Evolutionary conservation across 345 rosid genomes (phyloP), one percentile per base, ranked within the genome.

Genomic region (Euphorbia tirucalli): DNA sequence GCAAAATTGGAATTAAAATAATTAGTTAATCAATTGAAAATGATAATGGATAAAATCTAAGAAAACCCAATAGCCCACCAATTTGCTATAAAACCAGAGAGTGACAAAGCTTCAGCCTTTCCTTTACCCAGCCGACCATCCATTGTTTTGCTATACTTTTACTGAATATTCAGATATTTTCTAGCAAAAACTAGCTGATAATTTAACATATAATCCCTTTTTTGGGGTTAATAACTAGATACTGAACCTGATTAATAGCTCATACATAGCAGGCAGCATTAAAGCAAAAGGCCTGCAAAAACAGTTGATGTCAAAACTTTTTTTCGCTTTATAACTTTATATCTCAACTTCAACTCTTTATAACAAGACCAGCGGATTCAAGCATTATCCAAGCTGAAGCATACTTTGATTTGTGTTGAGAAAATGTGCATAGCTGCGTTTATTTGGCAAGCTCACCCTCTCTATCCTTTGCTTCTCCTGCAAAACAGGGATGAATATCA

Each of bases 401-500:
- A 48, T 2, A 48, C 15, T 3, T 48, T 48, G n/a, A 48, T 48
- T 18, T 18, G n/a, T 22, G 60, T 22, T 56, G 9, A 21, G 4
- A 56, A 57, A 30, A 89, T 87, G 94, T 89, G 90, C 66, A 87
- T 86, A 30, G 86, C 91, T 63, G 90, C 80, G 5, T 87, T 89
- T 64, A 57, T 80, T 14, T 89, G 94, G 90, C 87, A 76, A 72
- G 85, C 86, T 77, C 88, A 87, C 66, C 87, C 88, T 6, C 81
- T 83, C 32, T 87, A 85, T 73, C 85, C 92, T 69, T 50, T 87
- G 52, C 76, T 89, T 62, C 90, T 89, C 49, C 48, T 83, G 71
- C 89, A 80, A n/a, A 89, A 89, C 83, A 78, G 90, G 79, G 91
- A 89, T 67, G 91, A 89, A 58, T 86, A 86, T 77, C 91, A 87